A percentile compares a stretch with the other conserved stretches of the same genome.
Evolutionary conservation across 768 basidiomycete genomes (phyloP).

Genomic region (Boletus sp.): DNA sequence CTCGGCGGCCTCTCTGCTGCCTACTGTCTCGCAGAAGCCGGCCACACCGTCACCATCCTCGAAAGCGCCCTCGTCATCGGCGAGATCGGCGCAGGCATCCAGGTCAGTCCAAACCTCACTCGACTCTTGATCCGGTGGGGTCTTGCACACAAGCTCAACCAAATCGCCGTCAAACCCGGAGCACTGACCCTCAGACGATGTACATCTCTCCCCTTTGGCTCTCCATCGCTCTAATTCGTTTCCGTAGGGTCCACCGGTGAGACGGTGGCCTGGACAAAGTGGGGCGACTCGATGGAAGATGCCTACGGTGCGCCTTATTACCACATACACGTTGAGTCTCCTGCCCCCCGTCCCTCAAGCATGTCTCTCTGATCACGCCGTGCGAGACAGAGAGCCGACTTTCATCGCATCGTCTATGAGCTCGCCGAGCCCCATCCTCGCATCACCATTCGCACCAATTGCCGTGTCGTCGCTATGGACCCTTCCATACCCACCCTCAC

Average conservation of each 20-base stretch:
- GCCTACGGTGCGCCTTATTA: constrained; percentile 34
- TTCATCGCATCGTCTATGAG: constrained; percentile 38
- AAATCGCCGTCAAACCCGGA: constrained; percentile 37
- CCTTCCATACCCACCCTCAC: constrained; percentile 33
- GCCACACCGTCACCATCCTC: constrained; percentile 48
- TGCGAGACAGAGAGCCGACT: constrained; percentile 40
- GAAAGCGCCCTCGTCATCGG: constrained; percentile 38
- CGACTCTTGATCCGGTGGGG: constrained; percentile 53
- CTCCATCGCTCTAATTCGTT: background rate
- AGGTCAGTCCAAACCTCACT: constrained; percentile 41
- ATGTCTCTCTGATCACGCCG: background rate
- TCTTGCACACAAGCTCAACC: constrained; percentile 38
- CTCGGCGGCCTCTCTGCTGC: constrained; percentile 49
- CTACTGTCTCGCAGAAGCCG: constrained; percentile 42
- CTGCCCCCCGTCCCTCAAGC: background rate
- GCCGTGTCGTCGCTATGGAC: constrained; percentile 37
- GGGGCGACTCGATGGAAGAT: constrained; percentile 32
- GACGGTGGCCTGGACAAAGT: constrained; percentile 35
- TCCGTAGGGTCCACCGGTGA: constrained; percentile 32
- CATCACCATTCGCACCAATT: constrained; percentile 33
- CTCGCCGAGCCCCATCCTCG: constrained; percentile 35
- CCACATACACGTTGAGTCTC: constrained; percentile 32
- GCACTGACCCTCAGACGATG: constrained; percentile 43
- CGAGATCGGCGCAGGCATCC: constrained; percentile 54
- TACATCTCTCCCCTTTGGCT: constrained; percentile 10